Evolutionary conservation across 257 asterid genomes (phyloP).

Genomic region (Capsicum rhomboideum): DNA sequence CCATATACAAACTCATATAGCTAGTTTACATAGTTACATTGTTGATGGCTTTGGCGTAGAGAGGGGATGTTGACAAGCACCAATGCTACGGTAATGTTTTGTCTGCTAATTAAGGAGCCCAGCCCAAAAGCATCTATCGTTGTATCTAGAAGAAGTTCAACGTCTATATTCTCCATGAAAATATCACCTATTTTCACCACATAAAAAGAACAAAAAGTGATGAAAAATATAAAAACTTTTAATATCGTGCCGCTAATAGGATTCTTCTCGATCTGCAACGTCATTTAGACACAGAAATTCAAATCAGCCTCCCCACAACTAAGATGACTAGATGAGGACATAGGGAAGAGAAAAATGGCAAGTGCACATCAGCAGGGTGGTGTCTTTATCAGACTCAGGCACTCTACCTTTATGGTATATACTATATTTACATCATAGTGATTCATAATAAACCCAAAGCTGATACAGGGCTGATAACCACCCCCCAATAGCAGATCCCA

Average conservation of each 20-base stretch:
- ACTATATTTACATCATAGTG: neutral
- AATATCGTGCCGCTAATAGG: neutral
- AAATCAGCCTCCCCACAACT: neutral
- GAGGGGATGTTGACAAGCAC: too few species aligned
- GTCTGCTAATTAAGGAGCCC: too few species aligned
- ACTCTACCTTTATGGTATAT: neutral
- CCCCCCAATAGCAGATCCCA: neutral
- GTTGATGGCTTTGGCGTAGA: too few species aligned
- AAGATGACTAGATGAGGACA: neutral
- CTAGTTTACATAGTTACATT: too few species aligned
- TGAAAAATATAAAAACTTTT: neutral
- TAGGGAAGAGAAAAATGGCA: neutral
- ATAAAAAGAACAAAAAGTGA: neutral
- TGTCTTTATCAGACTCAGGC: neutral
- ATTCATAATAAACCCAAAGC: neutral
- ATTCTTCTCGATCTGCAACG: neutral
- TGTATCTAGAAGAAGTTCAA: neutral
- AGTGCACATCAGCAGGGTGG: neutral
- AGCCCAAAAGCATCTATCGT: neutral
- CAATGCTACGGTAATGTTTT: too few species aligned
- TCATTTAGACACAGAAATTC: neutral
- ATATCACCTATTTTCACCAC: neutral
- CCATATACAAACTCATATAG: too few species aligned
- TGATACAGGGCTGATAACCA: neutral
- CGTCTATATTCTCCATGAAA: neutral